Evolutionary conservation across 352 stramenopile species (phyloP).

Genomic region (Globisporangium viniferum): DNA sequence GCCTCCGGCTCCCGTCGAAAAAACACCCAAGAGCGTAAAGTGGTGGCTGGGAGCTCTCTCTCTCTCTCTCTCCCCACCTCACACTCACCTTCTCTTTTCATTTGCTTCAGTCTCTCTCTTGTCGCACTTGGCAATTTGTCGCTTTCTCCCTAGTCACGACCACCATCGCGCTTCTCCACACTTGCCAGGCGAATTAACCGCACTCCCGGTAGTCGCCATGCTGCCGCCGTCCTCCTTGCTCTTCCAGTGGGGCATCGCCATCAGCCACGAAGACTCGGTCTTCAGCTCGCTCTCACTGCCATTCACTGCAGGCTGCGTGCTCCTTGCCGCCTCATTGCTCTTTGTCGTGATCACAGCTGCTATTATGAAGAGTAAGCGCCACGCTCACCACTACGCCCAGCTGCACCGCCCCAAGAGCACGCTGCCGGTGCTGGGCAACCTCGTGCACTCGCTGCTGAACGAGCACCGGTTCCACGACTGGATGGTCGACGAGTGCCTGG

Average conservation of each 20-base stretch:
- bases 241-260: not conserved
- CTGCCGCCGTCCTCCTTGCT: not conserved
- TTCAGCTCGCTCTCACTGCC: not conserved
- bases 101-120: not conserved
- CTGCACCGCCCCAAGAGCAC: constrained; percentile 10
- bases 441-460: constrained; percentile 8
- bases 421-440: constrained; percentile 22
- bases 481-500: constrained; percentile 10
- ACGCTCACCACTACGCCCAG: not conserved
- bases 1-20: not conserved
- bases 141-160: not conserved
- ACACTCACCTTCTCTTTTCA: not conserved
- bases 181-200: no score
- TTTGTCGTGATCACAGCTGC: not conserved
- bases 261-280: not conserved
- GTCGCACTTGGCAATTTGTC: not conserved
- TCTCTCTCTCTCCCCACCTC: not conserved
- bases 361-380: not conserved
- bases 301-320: not conserved
- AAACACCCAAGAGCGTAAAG: not conserved
- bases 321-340: not conserved
- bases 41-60: not conserved
- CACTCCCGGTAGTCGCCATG: not conserved
- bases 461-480: constrained; percentile 20
- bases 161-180: not conserved